phyloP scores from a whole-genome alignment of 805 yeast species.

The Wickerhamomyces canadensis region DNA sequence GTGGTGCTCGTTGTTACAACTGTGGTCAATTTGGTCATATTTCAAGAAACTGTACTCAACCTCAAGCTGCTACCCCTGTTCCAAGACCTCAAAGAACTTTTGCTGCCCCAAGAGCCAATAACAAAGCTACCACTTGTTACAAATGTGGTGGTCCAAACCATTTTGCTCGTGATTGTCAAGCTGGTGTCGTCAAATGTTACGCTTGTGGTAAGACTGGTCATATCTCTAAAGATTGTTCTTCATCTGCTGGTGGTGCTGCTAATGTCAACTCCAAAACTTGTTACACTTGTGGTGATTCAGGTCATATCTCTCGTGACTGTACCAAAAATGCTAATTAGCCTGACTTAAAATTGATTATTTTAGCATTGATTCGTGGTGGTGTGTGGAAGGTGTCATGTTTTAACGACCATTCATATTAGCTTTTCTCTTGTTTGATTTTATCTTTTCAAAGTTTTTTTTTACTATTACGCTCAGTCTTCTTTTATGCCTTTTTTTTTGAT shows the following conservation, averaged over 20 bases:
- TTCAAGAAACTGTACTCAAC: slow-evolving; percentile 67
- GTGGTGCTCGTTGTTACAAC: slow-evolving; percentile 71
- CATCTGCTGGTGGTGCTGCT: slow-evolving; percentile 44
- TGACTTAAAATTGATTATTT: no score
- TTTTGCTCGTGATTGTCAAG: slow-evolving; percentile 84
- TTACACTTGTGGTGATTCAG: slow-evolving; percentile 49
- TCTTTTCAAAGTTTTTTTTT: background rate
- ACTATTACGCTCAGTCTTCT: background rate
- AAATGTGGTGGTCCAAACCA: slow-evolving; percentile 93
- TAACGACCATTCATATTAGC: slow-evolving; percentile 11
- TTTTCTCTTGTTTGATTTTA: slow-evolving; percentile 1
- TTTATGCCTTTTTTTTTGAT: slow-evolving; percentile 3
- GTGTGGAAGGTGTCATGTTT: slow-evolving; percentile 12
- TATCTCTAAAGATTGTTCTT: slow-evolving; percentile 75
- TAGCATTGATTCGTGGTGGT: slow-evolving; percentile 3
- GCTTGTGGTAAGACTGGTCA: slow-evolving; percentile 91
- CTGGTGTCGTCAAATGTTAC: slow-evolving; percentile 72
- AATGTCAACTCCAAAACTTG: slow-evolving; percentile 32
- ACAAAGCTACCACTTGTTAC: slow-evolving; percentile 61
- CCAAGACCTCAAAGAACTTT: slow-evolving; percentile 14
- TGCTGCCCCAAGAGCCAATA: slow-evolving; percentile 17
- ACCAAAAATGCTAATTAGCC: slow-evolving; percentile 3
- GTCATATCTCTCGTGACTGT: slow-evolving; percentile 87
- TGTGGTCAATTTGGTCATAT: slow-evolving; percentile 78
- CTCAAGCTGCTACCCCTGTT: slow-evolving; percentile 24